Evolutionary conservation across 768 basidiomycete species (phyloP), one percentile per base, ranked within the genome.

Genomic region (Suillus luteus): DNA sequence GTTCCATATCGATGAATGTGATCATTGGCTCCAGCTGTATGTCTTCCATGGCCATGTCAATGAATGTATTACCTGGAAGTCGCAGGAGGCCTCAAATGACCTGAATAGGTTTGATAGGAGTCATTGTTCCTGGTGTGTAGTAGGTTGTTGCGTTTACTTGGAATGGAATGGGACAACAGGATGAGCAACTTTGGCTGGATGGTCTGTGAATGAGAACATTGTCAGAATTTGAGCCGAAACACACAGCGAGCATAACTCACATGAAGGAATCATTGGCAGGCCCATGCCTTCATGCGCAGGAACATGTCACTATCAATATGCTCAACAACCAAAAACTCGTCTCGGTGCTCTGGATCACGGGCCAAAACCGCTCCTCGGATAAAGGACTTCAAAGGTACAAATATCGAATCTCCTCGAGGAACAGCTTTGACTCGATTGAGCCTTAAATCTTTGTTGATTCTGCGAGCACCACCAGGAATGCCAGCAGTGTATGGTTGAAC

Each of bases 101-200:
- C 62, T 35, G 43, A 9, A 38, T 76, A 73, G 5, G 72, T 64
- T 66, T 69, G 74, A 40, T 75, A 70, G n/a, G n/a, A n/a, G n/a
- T 86, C 79, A 88, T 84, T 7, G 86, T 85, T 64, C 89, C 89
- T 1, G 90, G 88, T 0, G 88, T 89, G 70, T 91, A 92, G 70
- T 91, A 92, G 0, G 90, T 90, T 37, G 81, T 87, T 24, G 90
- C 89, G 66, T 90, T 80, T 2, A 84, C 85, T 55, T 85, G 83
- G 76, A 93, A 92, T 2, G 91, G 91, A n/a, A n/a, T n/a, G n/a
- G n/a, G n/a, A n/a, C n/a, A n/a, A n/a, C n/a, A n/a, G n/a, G n/a
- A n/a, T n/a, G n/a, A n/a, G n/a, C n/a, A n/a, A n/a, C 27, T 27
- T 27, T 27, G 27, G 27, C 27, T 27, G 3, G 27, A 27, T 27